Conservation (phyloP, 495 filamentous ascomycete species). For the Acidiella bohemica region DNA sequence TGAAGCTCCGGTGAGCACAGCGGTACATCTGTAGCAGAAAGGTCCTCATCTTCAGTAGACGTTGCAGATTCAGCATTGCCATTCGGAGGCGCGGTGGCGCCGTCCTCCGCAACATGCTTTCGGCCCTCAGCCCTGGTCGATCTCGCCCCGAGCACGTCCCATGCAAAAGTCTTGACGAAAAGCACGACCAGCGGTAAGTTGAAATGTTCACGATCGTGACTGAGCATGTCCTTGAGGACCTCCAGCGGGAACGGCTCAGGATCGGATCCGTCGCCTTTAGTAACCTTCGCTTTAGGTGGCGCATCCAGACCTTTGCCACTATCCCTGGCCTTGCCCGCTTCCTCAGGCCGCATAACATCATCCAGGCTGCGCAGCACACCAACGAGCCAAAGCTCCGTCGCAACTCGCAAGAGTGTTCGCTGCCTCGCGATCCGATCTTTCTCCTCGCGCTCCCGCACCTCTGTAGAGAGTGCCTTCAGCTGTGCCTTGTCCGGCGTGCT, state of each 20-base stretch:
- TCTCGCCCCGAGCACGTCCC: conserved; percentile 82
- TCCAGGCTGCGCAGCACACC: conserved; percentile 76
- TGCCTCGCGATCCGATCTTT: conserved; percentile 83
- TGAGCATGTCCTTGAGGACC: conserved; percentile 88
- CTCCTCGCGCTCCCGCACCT: conserved; percentile 86
- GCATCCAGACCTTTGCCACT: conserved; percentile 33
- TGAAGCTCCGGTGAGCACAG: conserved; percentile 64
- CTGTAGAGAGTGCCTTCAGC: conserved; percentile 62
- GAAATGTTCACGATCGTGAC: conserved; percentile 80
- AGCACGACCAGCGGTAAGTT: conserved; percentile 84
- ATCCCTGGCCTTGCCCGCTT: conserved; percentile 52
- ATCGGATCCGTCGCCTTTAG: conserved; percentile 24
- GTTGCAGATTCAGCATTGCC: conserved; percentile 38
- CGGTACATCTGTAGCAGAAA: conserved; percentile 47
- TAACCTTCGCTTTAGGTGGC: conserved; percentile 39
- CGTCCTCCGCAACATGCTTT: conserved; percentile 76
- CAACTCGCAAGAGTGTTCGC: conserved; percentile 70
- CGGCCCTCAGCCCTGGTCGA: conserved; percentile 53
- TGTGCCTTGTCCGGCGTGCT: conserved; percentile 81
- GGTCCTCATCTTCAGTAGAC: conserved; percentile 32
- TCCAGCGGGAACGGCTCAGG: conserved; percentile 85
- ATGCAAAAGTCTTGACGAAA: conserved; percentile 92
- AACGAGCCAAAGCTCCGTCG: conserved; percentile 94
- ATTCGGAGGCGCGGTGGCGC: conserved; percentile 42
- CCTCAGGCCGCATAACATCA: conserved; percentile 76